Conservation (phyloP, 768 basidiomycete species). For the Mycena crocata region DNA sequence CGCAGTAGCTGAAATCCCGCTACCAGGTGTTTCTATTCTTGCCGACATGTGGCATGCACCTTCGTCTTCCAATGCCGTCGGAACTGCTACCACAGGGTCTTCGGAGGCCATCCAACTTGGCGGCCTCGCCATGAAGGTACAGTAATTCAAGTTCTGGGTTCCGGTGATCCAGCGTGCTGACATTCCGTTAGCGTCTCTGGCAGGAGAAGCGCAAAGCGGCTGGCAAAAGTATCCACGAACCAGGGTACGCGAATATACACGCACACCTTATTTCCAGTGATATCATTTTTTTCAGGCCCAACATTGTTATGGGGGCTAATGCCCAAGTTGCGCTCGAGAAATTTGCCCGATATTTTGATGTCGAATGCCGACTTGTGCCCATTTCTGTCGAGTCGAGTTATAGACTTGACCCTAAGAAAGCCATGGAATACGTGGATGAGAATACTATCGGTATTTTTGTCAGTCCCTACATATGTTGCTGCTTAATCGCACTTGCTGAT, state of each 20-base stretch:
- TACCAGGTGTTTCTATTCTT: conserved; percentile 59
- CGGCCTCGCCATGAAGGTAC: conserved; percentile 76
- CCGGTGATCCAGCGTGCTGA: background rate
- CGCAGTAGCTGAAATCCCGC: background rate
- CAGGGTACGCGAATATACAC: conserved; percentile 63
- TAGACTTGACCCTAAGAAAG: conserved; percentile 69
- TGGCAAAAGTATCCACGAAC: conserved; percentile 79
- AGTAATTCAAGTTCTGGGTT: background rate
- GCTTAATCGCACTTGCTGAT: conserved; percentile 40
- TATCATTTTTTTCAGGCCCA: conserved; percentile 54
- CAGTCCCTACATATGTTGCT: conserved; percentile 54
- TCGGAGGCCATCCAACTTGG: conserved; percentile 81
- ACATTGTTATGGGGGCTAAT: conserved; percentile 77
- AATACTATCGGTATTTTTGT: conserved; percentile 80
- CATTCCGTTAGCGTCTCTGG: conserved; percentile 60
- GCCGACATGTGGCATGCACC: conserved; percentile 80
- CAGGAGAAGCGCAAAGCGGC: conserved; percentile 73
- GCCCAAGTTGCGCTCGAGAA: conserved; percentile 81
- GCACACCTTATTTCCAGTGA: background rate
- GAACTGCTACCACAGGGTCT: conserved; percentile 78
- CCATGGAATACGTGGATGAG: conserved; percentile 76
- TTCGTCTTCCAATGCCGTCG: conserved; percentile 69
- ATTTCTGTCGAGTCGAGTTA: conserved; percentile 64
- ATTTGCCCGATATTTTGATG: conserved; percentile 78
- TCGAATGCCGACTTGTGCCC: conserved; percentile 68